Conservation (phyloP, 2,329 filamentous ascomycete genomes). For the Aspergillus tubingensis region DNA sequence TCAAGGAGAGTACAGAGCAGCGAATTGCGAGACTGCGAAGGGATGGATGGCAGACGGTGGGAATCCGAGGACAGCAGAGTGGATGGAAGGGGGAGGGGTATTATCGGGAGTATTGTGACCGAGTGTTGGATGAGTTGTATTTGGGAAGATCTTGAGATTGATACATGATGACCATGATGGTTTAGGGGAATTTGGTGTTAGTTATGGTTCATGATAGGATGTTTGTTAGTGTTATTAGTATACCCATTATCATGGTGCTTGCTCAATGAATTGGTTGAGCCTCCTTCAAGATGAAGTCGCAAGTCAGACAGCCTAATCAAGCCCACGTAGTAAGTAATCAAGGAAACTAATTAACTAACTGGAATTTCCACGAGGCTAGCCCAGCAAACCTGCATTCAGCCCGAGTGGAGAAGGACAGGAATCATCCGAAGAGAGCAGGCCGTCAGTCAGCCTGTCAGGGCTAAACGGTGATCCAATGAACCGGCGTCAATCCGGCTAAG, state of each 20-base stretch:
- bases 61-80: not conserved
- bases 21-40: not conserved
- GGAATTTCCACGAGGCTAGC: not conserved
- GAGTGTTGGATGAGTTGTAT: constrained; percentile 1
- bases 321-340: not conserved
- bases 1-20: not conserved
- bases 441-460: not conserved
- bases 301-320: not conserved
- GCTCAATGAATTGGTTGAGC: too few species aligned
- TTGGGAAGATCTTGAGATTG: not conserved
- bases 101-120: not conserved
- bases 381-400: not conserved
- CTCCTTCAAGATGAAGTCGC: too few species aligned
- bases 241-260: too few species aligned
- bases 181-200: not conserved
- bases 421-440: not conserved
- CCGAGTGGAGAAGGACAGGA: not conserved
- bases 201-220: not conserved
- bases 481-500: not conserved
- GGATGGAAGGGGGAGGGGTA: not conserved
- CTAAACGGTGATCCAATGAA: not conserved
- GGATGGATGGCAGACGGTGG: not conserved
- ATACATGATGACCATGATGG: not conserved
- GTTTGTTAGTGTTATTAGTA: not conserved
- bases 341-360: not conserved